Conservation (phyloP, 768 basidiomycete species). For the Chalciporus piperatus region DNA sequence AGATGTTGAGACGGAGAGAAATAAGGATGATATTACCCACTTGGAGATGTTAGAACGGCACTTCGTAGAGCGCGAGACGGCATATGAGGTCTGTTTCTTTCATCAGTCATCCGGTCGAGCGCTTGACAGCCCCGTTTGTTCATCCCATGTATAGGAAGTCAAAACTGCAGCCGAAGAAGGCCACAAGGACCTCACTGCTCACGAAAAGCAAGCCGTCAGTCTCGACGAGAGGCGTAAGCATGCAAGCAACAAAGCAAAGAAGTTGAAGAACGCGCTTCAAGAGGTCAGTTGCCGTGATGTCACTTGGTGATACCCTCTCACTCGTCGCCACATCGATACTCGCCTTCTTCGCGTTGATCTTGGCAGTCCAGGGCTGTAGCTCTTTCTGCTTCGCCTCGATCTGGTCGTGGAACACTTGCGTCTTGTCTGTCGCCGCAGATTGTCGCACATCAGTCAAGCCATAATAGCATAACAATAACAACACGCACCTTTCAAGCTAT, state of each 20-base stretch:
- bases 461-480: not conserved
- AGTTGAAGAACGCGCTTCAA: constrained; percentile 81
- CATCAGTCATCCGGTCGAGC: not conserved
- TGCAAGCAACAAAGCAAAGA: constrained; percentile 75
- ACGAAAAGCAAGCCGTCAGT: constrained; percentile 71
- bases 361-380: constrained; percentile 53
- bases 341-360: constrained; percentile 82
- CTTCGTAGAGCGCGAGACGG: constrained; percentile 64
- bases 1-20: constrained; percentile 64
- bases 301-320: constrained; percentile 50
- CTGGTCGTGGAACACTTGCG: constrained; percentile 88
- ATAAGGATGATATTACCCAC: constrained; percentile 78
- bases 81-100: constrained; percentile 57
- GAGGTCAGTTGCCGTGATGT: constrained; percentile 48
- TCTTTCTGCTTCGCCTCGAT: constrained; percentile 93
- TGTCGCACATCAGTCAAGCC: not conserved
- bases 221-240: constrained; percentile 87
- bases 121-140: not conserved
- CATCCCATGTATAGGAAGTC: constrained; percentile 53
- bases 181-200: constrained; percentile 74
- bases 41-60: constrained; percentile 64
- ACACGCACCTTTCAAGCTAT: constrained; percentile 78
- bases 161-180: constrained; percentile 68
- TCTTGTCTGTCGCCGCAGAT: constrained; percentile 68
- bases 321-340: constrained; percentile 81